Evolutionary conservation across 2,329 filamentous ascomycete species (phyloP).

Genomic region (Diplodia corticola): DNA sequence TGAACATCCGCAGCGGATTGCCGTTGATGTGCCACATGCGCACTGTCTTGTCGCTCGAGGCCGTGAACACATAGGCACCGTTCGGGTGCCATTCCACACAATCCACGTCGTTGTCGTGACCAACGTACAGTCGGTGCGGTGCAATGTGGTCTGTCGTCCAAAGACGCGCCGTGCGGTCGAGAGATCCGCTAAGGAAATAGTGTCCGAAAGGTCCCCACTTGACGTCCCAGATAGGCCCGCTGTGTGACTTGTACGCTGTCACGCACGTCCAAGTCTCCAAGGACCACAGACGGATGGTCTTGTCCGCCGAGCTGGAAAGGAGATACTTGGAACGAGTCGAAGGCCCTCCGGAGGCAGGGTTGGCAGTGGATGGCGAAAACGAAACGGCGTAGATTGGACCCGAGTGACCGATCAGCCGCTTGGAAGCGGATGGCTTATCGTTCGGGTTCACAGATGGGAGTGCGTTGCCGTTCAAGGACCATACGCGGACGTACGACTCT

Average conservation of each 20-base stretch:
- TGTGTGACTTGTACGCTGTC: slow-evolving; percentile 91
- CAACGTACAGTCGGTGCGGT: slow-evolving; percentile 82
- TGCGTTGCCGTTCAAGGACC: slow-evolving; percentile 83
- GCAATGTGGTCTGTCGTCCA: slow-evolving; percentile 94
- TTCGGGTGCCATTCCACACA: slow-evolving; percentile 94
- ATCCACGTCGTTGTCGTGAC: slow-evolving; percentile 92
- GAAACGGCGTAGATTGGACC: slow-evolving; percentile 86
- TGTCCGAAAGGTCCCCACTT: slow-evolving; percentile 91
- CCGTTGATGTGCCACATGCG: slow-evolving; percentile 98
- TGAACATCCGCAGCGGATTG: slow-evolving; percentile 85
- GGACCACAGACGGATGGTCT: slow-evolving; percentile 88
- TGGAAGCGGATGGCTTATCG: slow-evolving; percentile 61
- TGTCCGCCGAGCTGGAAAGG: slow-evolving; percentile 83
- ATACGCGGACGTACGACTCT: slow-evolving; percentile 94
- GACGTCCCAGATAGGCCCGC: slow-evolving; percentile 84
- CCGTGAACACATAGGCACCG: slow-evolving; percentile 89
- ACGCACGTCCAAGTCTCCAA: slow-evolving; percentile 89
- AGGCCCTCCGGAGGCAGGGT: slow-evolving; percentile 49
- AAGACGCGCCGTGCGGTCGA: slow-evolving; percentile 85
- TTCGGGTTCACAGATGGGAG: slow-evolving; percentile 50
- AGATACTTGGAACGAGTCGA: slow-evolving; percentile 71
- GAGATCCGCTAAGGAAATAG: slow-evolving; percentile 86
- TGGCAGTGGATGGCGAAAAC: slow-evolving; percentile 72
- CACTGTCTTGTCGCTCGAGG: slow-evolving; percentile 87
- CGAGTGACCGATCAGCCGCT: slow-evolving; percentile 79